Evolutionary conservation across 2,329 filamentous ascomycete genomes (phyloP), one percentile per base, ranked within the genome.

Genomic region (Lasiodiplodia sp.): DNA sequence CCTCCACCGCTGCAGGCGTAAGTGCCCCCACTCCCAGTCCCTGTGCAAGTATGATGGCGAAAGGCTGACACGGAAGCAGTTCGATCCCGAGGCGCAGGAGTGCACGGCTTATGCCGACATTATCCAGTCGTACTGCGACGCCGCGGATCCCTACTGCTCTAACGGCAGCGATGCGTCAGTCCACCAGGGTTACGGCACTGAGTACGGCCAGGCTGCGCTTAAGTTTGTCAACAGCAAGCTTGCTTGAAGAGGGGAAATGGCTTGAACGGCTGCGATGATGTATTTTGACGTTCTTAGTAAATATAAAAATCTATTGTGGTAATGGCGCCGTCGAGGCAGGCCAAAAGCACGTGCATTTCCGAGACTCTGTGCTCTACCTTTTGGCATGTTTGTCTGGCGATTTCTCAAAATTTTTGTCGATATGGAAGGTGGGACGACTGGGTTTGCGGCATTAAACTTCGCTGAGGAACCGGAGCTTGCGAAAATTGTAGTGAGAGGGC

Each of bases 221-320:
- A 71, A 81, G 0, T 91, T 91, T 71, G 86, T 90, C 70, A 83
- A 87, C 76, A 82, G 78, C 73, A 87, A 86, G 77, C 70, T 88
- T 14, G n/a, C 8, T 44, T 58, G 10, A 11, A 38, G 12, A 10
- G n/a, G 6, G 3, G 2, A 10, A 16, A 11, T 18, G n/a, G 11
- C 14, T 18, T 10, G 7, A 10, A n/a, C 44, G n/a, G 44, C 44
- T 47, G 21, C 44, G 44, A 47, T 47, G 8, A 47, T 47, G 44
- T 11, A 21, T 18, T 47, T 34, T 28, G 18, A 18, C 21, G 28
- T 56, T 31, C 31, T 56, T 16, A 11, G 18, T 56, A 31, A 16
- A n/a, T 31, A 28, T 34, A 6, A 10, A 34, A 34, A 34, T 34
- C 31, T 56, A 21, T 56, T 34, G 53, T 37, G 31, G 11, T 2